Evolutionary conservation across 1,284 basidiomycete species (phyloP), one percentile per base, ranked within the genome.

Genomic region (Naganishia sp.): DNA sequence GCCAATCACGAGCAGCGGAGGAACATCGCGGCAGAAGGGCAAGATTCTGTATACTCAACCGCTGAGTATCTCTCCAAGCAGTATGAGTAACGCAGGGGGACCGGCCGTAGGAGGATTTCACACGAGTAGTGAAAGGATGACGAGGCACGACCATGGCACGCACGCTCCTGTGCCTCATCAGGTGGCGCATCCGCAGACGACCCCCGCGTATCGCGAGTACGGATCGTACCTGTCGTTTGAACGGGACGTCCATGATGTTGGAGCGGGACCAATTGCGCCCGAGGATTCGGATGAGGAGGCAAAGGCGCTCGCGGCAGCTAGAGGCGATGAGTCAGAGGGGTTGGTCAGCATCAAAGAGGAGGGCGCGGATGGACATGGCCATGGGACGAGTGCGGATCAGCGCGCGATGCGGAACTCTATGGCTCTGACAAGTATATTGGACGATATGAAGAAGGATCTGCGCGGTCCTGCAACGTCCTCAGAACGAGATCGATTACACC

Each of bases 361-460:
- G 47, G 21, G 31, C 23, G n/a, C n/a, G 23, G 49, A 42, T 4
- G 32, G n/a, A 13, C 15, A 25, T 2, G 21, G 21, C 10, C 17
- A 13, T 6, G n/a, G 21, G 21, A n/a, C 21, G 47, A 23, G 11
- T n/a, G 47, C 47, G 23, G 58, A 42, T 9, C 47, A 51, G 32
- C 18, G 11, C 6, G 47, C 39, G 13, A 61, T 50, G 58, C 28
- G 57, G 41, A 63, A 67, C 32, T 61, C 66, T 7, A 67, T 67
- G 66, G 58, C 66, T 21, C 39, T 67, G 28, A 63, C 66, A 35
- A 56, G 58, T 51, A 63, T 67, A 39, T 39, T 67, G 32, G 66
- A 67, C 17, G 54, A 51, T 28, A 66, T 66, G 57, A 63, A 63
- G 41, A 67, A 62, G 41, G 64, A 58, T 52, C 35, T 56, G 9